A percentile compares a stretch with the other conserved stretches of the same genome.
Evolutionary conservation across 495 filamentous ascomycete species (phyloP).

Genomic region (Tirmania nivea): DNA sequence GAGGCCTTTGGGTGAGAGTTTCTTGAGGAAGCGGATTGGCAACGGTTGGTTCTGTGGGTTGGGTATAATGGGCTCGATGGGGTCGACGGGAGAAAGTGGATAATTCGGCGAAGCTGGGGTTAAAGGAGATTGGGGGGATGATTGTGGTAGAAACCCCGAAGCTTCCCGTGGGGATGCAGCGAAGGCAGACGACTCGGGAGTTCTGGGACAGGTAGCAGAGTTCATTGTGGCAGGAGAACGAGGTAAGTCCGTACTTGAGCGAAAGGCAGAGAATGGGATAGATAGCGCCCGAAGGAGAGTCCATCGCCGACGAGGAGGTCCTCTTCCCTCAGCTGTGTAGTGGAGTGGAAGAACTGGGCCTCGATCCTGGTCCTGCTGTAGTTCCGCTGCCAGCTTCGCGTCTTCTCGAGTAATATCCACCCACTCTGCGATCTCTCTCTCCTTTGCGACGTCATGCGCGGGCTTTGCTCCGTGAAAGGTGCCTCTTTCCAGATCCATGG

Average conservation of each 20-base stretch:
- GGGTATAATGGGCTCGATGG: background rate
- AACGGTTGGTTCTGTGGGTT: background rate
- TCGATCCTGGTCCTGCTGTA: background rate
- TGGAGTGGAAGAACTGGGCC: too few relatives aligned
- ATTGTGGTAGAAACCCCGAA: background rate
- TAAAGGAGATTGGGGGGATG: background rate
- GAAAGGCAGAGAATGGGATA: background rate
- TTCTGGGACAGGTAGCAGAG: background rate
- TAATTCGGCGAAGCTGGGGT: background rate
- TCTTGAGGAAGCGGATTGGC: background rate
- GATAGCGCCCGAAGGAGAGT: background rate
- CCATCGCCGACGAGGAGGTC: background rate
- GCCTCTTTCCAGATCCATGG: background rate
- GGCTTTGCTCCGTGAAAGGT: background rate
- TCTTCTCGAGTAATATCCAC: background rate
- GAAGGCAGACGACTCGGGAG: background rate
- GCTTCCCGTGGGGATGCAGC: background rate
- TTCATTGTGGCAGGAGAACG: background rate
- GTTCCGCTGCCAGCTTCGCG: background rate
- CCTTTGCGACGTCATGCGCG: background rate
- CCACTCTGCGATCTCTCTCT: background rate
- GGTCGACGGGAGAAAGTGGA: background rate
- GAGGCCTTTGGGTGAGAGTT: background rate
- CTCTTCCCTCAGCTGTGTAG: too few relatives aligned
- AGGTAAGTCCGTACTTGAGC: background rate